Base-by-base conservation (phyloP, 768 basidiomycete genomes). In the Fibroporia radiculosa region DNA sequence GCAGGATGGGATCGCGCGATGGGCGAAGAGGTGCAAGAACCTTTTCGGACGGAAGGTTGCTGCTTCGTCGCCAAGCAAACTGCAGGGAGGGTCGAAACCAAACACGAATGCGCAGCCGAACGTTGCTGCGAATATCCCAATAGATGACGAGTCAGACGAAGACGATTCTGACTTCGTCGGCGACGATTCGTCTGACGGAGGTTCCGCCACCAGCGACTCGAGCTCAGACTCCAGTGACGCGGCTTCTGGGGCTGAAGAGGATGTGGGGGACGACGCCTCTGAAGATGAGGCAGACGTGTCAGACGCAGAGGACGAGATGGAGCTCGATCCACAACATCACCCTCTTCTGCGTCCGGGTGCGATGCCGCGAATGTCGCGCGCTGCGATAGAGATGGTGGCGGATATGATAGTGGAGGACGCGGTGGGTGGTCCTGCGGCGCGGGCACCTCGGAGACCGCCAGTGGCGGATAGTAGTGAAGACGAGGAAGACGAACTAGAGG, bases 261-360 rank as follows among this genome's bases (percentile, higher is more conserved):
- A 26, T 20, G 44, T 28, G 40, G 29, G 36, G 10, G 59, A 45
- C 23, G 56, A 47, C 6, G 53, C 44, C 26, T 49, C 25, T 19
- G 67, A 62, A 10, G 67, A 53, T 1, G 65, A 55, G 12, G 67
- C 50, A 16, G 66, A 57, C 33, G 66, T 57, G 41, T 39, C 56
- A 53, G 57, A 56, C 38, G 57, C 54, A 2, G 66, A 64, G 0
- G 72, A 68, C 12, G 70, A 66, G 3, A 68, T 66, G 22, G 72
- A 72, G 36, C 63, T 86, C 16, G 68, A 75, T 33, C 72, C 72
- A 3, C 68, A 68, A 18, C 67, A 69, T 34, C 84, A 86, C 58
- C 83, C 82, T 1, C 61, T 85, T 2, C 61, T 86, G 45, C 68
- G 72, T 11, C 75, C 78, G 0, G 84, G 82, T 20, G 80, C 81